Base-by-base conservation (phyloP, 2,329 filamentous ascomycete species). In the Fusarium nelsonii region DNA sequence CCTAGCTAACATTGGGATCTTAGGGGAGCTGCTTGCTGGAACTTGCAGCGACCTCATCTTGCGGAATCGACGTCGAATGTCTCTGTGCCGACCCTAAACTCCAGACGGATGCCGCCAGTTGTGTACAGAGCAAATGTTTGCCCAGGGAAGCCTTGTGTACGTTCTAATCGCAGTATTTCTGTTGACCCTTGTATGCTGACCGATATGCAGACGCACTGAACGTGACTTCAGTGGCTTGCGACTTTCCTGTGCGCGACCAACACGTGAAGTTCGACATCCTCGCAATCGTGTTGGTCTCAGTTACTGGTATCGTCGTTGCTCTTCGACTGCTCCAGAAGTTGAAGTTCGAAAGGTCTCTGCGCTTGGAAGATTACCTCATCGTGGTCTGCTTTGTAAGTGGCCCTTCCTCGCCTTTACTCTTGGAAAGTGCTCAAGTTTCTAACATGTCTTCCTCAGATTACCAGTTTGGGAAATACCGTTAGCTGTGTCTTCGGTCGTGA, bases 41-140 rank as follows among this genome's bases (percentile, higher is more conserved):
- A 3, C 30, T 63, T 12, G 46, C 51, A 40, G 23, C 59, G 3
- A 45, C 26, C 5, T 63, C 59, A 7, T 30, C 59, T 5, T 63
- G 59, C 3, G 59, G 59, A 20, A 28, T 63, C 6, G 46, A 63
- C 3, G 18, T 63, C 0, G 12, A 62, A 3, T 63, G 59, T 15
- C 59, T 63, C 32, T 63, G 59, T 23, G 57, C 45, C 4, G 59
- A 63, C 4, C 18, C 57, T 0, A 39, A 62, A 1, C 57, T 63
- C 7, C 43, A 63, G 12, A 62, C 57, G 3, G 28, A 39, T 15
- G 59, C 60, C 1, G 16, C 41, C 3, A 34, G 10, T 9, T 63
- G 59, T 33, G 40, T 63, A 14, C 30, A 54, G n/a, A 18, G 36
- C 1, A n/a, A 45, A 15, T 63, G 59, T 3, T 4, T 62, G 1